Evolutionary conservation across 2,329 filamentous ascomycete species (phyloP), one percentile per base, ranked within the genome.

Genomic region (Botrytis byssoidea): DNA sequence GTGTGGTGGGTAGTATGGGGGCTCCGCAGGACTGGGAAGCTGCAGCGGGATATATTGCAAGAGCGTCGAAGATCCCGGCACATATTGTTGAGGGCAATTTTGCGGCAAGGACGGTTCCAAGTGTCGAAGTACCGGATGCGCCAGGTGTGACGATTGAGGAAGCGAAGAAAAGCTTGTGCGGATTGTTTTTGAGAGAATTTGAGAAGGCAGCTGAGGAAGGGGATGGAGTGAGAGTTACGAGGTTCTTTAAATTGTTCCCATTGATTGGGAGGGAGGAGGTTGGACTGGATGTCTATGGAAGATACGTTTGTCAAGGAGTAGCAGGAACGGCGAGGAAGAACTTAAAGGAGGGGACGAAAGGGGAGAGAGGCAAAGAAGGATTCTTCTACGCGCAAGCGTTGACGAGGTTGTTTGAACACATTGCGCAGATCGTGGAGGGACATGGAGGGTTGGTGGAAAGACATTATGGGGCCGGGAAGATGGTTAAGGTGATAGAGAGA

Each of bases 1-100:
- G 96, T 61, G 95, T 98, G 18, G 91, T 95, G 40, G 96, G 95
- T 29, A 97, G 93, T 74, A 99, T 99, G 96, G 96, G 95, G 48
- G 95, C 95, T 7, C 94, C 96, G 60, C 96, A 99, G 83, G 96
- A 99, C 84, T 99, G 96, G 96, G 96, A 99, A 83, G 96, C 94
- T 4, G 96, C 96, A 5, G 96, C 96, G 2, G 92, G 89, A 65
- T 98, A 98, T 82, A 88, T 99, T 74, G 90, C 92, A 76, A 89
- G 95, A 63, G 95, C 96, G 10, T 90, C 90, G 74, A 90, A 92
- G 77, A 90, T 99, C 20, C 95, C 95, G 0, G 87, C 90, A 69
- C 87, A 92, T 1, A 95, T 99, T 69, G 87, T 95, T 69, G 88
- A 92, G 77, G 94, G 96, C 40, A 88, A 90, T 25, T 99, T 99